A percentile compares a stretch with the other conserved stretches of the same genome.
phyloP scores from a whole-genome alignment of 2,329 filamentous ascomycete species.

The Camillea tinctor region DNA sequence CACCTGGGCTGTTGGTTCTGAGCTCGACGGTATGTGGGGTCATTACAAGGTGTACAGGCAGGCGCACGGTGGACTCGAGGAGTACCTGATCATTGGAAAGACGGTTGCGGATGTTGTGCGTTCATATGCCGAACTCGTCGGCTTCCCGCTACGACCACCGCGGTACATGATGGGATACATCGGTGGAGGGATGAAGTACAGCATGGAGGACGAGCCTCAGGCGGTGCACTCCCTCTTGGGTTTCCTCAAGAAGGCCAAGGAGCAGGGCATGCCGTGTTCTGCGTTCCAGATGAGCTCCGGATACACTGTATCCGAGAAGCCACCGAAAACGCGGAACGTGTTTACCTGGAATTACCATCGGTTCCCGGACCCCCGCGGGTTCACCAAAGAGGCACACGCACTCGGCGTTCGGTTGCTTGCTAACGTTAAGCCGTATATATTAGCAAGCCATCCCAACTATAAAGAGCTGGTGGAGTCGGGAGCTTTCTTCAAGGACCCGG shows the following conservation, averaged over 20 bases:
- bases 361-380: conserved; percentile 66
- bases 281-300: conserved; percentile 73
- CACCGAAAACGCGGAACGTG: conserved; percentile 69
- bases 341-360: conserved; percentile 70
- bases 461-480: conserved; percentile 54
- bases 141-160: conserved; percentile 66
- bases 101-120: conserved; percentile 65
- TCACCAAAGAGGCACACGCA: conserved; percentile 59
- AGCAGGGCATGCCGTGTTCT: conserved; percentile 67
- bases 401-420: conserved; percentile 66
- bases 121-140: conserved; percentile 66
- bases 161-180: conserved; percentile 74
- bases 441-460: conserved; percentile 67
- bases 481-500: conserved; percentile 63
- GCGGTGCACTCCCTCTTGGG: conserved; percentile 60
- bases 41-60: conserved; percentile 73
- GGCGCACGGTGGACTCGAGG: conserved; percentile 68
- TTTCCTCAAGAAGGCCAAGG: conserved; percentile 59
- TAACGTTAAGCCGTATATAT: conserved; percentile 72
- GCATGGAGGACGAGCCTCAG: conserved; percentile 47
- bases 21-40: conserved; percentile 76
- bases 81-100: conserved; percentile 66
- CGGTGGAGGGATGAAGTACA: conserved; percentile 60
- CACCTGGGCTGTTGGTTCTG: conserved; percentile 64
- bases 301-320: conserved; percentile 65